Base-by-base conservation (phyloP, 441 rosid species). In the Melianthus villosus region DNA sequence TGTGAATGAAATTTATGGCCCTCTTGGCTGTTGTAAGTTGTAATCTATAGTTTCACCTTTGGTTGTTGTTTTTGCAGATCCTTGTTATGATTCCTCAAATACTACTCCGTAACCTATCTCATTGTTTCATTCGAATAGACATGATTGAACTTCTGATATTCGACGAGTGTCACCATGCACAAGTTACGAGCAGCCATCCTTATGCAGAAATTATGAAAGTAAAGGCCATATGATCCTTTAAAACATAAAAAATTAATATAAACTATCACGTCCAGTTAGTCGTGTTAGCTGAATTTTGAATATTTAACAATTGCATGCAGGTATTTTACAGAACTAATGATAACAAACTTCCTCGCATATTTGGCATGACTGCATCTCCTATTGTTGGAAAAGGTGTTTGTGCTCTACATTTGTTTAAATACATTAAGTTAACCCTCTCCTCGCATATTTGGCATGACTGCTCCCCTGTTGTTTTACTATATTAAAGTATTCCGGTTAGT, bases 321-420 rank as follows among this genome's bases (percentile, higher is more conserved):
- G 72, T 66, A 33, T 83, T 76, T 60, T 89, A 83, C 61, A 66
- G 73, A 57, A 47, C 54, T 34, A 51, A 67, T 47, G 53, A 42
- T 19, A 55, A 48, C 42, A 76, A 68, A 59, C 50, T 44, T 47
- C 97, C 97, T 38, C 95, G 78, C 14, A 65, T 89, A 61, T 89
- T 89, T 70, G 97, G 97, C 62, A 83, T 89, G 97, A 89, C 97
- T 13, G 97, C 97, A 34, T 89, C 97, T 56, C 97, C 95, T 11
- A 63, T 89, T 34, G 82, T 83, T 35, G 94, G 97, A 48, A 77
- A 81, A 89, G 97, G 97, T 87, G 60, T 53, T 31, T 6, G 23
- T 17, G 23, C n/a, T 8, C 19, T 49, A 10, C 6, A 25, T 2
- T 25, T 25, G 5, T 25, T 15, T 14, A 7, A 18, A 44, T 11